Evolutionary conservation across 495 filamentous ascomycete species (phyloP), one percentile per base, ranked within the genome.

Genomic region (Thermothielavioides terrestris): DNA sequence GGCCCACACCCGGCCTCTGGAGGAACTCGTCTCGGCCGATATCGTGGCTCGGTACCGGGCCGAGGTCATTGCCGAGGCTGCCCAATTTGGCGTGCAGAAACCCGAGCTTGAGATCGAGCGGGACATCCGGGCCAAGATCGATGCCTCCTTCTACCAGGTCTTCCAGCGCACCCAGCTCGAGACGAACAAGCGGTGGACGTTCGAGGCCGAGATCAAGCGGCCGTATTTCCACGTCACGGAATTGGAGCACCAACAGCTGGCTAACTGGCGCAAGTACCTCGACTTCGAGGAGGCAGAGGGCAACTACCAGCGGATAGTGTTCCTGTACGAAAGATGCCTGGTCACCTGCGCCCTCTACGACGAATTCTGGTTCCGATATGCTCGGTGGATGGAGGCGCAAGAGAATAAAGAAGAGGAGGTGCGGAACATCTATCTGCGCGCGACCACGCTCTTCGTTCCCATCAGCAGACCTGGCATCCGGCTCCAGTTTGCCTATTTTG

Each of bases 141-240:
- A 96, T 60, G 78, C 73, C 25, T 80, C 83, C 57, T 88, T 91
- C 65, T 76, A 91, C 18, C 83, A 92, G 50, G 72, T 86, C 32
- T 95, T 96, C 68, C 74, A 82, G 49, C 77, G 77, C 43, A 94
- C 88, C 2, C 88, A 95, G 56, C 81, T 80, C 5, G 91, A 97
- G 71, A 92, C 88, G 0, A 92, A 77, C 2, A 95, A 95, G 68
- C 79, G 92, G 39, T 96, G 91, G 91, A 87, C 88, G 0, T 97
- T 86, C 56, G 92, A 99, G 64, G 82, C 89, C 0, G 88, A 91
- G 67, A 85, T 97, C 62, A 97, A 95, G 72, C 82, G 94, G 3
- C 89, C 90, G 0, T 99, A 97, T 62, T 99, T 95, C 76, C 89
- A 95, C 62, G 89, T 96, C 27, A 94, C 86, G 2, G 89, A 95